Percentiles rank a stretch among this genome's conserved stretches.
Evolutionary conservation across 2,329 filamentous ascomycete genomes (phyloP).

Genomic region (Aspergillus pseudotamarii): DNA sequence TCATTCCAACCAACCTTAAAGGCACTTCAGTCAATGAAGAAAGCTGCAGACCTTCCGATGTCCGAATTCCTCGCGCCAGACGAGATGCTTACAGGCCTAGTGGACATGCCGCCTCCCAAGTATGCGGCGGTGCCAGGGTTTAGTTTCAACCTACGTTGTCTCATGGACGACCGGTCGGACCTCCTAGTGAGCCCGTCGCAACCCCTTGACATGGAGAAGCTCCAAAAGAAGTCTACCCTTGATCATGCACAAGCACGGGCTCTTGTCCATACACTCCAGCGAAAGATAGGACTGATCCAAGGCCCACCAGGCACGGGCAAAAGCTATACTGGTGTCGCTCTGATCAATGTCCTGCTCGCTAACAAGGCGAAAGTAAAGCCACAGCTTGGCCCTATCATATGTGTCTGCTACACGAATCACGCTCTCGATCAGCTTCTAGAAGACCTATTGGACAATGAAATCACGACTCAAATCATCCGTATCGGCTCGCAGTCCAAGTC

Average conservation of each 20-base stretch:
- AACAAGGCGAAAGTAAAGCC: conserved; percentile 22
- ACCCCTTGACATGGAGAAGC: conserved; percentile 20
- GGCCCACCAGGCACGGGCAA: conserved; percentile 35
- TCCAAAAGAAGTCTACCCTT: conserved; percentile 21
- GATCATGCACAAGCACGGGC: conserved; percentile 26
- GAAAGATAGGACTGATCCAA: conserved; percentile 28
- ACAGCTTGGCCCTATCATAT: conserved; percentile 50
- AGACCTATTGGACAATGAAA: conserved; percentile 51
- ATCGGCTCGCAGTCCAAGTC: conserved; percentile 64
- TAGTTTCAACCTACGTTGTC: conserved; percentile 41
- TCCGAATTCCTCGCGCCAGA: conserved; percentile 43
- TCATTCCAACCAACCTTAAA: conserved; percentile 61
- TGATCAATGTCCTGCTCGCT: conserved; percentile 29
- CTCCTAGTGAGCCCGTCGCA: conserved; percentile 8
- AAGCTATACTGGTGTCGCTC: conserved; percentile 29
- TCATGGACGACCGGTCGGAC: conserved; percentile 27
- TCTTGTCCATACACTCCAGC: conserved; percentile 21
- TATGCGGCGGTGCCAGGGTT: conserved; percentile 57
- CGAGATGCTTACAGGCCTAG: conserved; percentile 11
- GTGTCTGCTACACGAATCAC: conserved; percentile 56
- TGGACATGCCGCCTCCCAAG: conserved; percentile 48
- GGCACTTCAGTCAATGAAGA: conserved; percentile 58
- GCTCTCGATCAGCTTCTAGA: conserved; percentile 63
- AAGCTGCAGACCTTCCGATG: conserved; percentile 52
- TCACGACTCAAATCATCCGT: conserved; percentile 56